Base-by-base conservation (phyloP, 2,329 filamentous ascomycete genomes). In the Aspergillus pseudoglaucus region DNA sequence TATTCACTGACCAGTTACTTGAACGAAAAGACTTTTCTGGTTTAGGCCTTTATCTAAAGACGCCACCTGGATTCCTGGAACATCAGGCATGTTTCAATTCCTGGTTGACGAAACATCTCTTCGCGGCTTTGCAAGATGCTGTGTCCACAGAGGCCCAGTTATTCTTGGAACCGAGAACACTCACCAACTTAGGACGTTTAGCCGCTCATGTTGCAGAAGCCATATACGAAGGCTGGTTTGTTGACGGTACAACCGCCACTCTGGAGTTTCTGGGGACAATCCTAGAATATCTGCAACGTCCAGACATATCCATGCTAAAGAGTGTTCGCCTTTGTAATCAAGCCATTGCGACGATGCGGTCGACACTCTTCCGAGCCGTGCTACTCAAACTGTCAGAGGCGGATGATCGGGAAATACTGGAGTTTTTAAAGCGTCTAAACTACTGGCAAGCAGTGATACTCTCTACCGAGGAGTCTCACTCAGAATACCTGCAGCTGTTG, bases 401-500 rank as follows among this genome's bases (percentile, higher is more conserved):
- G 45, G 87, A 95, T 44, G 84, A 85, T 30, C 69, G 70, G 6
- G 83, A 88, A 42, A 82, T 83, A 0, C 77, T 85, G 22, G 73
- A 78, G 0, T 89, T 94, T 49, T 80, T 98, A 67, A 80, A 88
- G 50, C 91, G 90, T 62, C 81, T 98, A 59, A 82, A 88, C 0
- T 97, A 96, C 66, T 98, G 93, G 93, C 93, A 97, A 65, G 90
- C 88, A 17, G 87, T 95, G 15, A 82, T 98, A 14, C 74, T 98
- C 14, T 84, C 84, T 2, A 82, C 85, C 3, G 82, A 93, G 14
- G 85, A 87, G 3, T 76, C 80, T 6, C 89, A 95, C 40, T 82
- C 87, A n/a, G 84, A 88, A 8, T 87, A 88, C 60, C 79, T 96
- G 59, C 86, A 85, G 53, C 77, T 96, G 30, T 81, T 97, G 38